These are phyloP conservation scores for Xylariaceae sp. DNA, from an alignment of 2,329 filamentous ascomycete species.

Conservation along the genomic window DNA sequence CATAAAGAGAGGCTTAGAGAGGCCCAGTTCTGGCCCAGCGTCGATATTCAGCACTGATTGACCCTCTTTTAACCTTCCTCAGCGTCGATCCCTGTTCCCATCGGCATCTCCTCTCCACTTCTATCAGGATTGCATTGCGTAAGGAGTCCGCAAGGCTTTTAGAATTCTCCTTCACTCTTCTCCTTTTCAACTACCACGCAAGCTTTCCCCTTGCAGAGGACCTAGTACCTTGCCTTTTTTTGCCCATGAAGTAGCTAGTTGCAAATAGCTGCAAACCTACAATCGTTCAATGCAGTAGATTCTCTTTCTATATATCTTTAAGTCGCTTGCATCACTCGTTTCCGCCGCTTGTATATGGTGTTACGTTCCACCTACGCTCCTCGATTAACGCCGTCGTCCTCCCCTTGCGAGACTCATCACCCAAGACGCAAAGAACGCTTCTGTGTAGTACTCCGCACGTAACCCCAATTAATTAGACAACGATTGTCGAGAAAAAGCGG, in stretches of 20 bases:
- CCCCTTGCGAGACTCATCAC: not conserved
- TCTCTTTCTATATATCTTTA: not conserved
- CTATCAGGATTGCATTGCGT: conserved; percentile 20
- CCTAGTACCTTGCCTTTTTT: no score
- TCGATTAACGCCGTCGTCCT: conserved; percentile 6
- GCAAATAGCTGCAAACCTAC: conserved; percentile 16
- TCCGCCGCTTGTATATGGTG: conserved; percentile 1
- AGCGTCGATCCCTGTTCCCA: conserved; percentile 9
- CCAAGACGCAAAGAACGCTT: not conserved
- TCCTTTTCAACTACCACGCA: conserved; percentile 9
- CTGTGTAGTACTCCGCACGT: not conserved
- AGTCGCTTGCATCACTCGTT: conserved; percentile 12
- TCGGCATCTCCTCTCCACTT: conserved; percentile 16
- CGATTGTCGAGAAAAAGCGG: not conserved
- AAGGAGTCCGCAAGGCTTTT: not conserved
- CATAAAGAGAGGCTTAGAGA: no score
- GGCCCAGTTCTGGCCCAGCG: no score
- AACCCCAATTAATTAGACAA: not conserved
- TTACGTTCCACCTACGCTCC: conserved; percentile 16
- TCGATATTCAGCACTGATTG: conserved; percentile 12
- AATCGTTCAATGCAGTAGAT: conserved; percentile 16
- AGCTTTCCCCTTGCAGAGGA: not conserved
- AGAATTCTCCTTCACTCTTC: not conserved
- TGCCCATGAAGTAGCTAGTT: not conserved
- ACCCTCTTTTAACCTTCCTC: not conserved